Percentiles rank a stretch among this genome's conserved stretches.
Evolutionary conservation across 2,329 filamentous ascomycete genomes (phyloP).

Genomic region (Phialemonium atrogriseum): DNA sequence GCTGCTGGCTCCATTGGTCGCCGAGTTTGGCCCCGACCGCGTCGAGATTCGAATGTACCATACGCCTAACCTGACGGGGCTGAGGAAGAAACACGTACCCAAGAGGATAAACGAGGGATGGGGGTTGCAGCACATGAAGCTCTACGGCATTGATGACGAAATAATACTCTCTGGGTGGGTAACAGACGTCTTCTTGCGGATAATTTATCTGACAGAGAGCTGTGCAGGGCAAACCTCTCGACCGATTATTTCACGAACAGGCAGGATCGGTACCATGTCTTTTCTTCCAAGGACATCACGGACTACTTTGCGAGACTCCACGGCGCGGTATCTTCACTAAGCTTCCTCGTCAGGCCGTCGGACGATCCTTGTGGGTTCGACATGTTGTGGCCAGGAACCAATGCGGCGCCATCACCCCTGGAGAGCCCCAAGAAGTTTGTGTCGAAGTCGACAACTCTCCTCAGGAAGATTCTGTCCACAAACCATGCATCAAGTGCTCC

Average conservation of each 20-base stretch:
- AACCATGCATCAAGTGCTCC: too few relatives aligned
- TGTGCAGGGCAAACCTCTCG: constrained; percentile 67
- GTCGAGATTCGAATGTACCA: constrained; percentile 97
- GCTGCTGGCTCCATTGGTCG: constrained; percentile 72
- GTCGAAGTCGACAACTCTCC: constrained; percentile 53
- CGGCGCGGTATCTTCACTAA: constrained; percentile 66
- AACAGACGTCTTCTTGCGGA: background rate
- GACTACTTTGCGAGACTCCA: constrained; percentile 78
- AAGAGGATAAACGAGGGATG: constrained; percentile 94
- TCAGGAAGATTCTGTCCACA: constrained; percentile 56
- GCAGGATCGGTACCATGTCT: constrained; percentile 90
- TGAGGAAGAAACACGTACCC: constrained; percentile 76
- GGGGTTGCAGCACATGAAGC: constrained; percentile 98
- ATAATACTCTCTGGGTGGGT: constrained; percentile 82
- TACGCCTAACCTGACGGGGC: constrained; percentile 85
- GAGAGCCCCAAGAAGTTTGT: constrained; percentile 63
- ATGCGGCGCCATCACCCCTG: constrained; percentile 68
- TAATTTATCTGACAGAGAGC: too few relatives aligned
- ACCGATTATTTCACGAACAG: constrained; percentile 94
- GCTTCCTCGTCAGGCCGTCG: constrained; percentile 67
- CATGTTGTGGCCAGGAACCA: constrained; percentile 66
- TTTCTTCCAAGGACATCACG: constrained; percentile 69
- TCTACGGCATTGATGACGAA: constrained; percentile 92
- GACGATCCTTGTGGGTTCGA: constrained; percentile 46
- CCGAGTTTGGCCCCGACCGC: constrained; percentile 72